These are phyloP conservation scores for Syzygium syzygioides DNA, from an alignment of 441 rosid genomes.

Conservation along the genomic window DNA sequence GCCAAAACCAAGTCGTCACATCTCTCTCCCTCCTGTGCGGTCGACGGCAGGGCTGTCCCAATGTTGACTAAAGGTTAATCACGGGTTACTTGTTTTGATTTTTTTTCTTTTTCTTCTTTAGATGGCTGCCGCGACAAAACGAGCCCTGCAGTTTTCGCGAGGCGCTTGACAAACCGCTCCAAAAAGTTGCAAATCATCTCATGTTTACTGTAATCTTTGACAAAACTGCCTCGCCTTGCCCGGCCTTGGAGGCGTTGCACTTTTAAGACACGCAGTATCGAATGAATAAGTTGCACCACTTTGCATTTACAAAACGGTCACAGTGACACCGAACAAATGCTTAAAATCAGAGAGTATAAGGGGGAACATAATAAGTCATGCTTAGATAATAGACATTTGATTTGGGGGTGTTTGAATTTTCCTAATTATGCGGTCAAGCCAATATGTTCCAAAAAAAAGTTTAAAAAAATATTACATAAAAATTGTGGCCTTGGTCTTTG, in stretches of 20 bases:
- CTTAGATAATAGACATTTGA: too few species aligned
- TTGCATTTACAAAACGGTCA: neutral
- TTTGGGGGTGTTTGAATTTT: neutral
- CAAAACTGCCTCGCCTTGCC: too few species aligned
- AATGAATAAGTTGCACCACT: neutral
- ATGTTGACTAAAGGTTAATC: neutral
- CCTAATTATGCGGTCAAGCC: neutral
- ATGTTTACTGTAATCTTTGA: neutral
- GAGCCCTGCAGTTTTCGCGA: neutral
- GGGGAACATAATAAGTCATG: too few species aligned
- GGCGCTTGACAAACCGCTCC: too few species aligned
- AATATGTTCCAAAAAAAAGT: neutral
- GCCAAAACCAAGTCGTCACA: neutral
- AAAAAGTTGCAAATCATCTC: neutral
- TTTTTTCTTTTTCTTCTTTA: neutral
- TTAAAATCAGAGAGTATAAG: too few species aligned
- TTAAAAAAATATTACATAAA: too few species aligned
- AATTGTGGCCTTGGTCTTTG: neutral
- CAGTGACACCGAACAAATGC: neutral
- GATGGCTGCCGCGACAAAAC: too few species aligned
- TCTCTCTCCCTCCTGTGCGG: neutral
- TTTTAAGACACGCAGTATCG: neutral
- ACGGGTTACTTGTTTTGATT: accelerated
- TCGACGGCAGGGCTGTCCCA: neutral
- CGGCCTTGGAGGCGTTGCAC: neutral